Percentiles rank a stretch among this genome's conserved stretches.
These are phyloP conservation scores for Colletotrichum tamarilloi DNA, from an alignment of 2,329 filamentous ascomycete species.

Conservation along the genomic window DNA sequence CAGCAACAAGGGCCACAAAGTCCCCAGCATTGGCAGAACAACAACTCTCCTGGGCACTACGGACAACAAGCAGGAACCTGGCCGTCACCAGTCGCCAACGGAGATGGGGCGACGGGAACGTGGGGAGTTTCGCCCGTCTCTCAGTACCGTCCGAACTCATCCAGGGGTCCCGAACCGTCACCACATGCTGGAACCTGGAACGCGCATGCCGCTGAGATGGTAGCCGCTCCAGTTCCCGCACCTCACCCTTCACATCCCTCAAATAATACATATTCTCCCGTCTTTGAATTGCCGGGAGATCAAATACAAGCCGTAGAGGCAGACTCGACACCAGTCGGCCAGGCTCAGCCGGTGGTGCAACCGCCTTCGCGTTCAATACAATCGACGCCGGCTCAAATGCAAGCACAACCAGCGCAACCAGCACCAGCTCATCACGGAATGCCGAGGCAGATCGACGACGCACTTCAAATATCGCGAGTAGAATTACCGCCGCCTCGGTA, in stretches of 20 bases:
- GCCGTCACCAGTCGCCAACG: conserved; percentile 18
- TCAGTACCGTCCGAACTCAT: conserved; percentile 5
- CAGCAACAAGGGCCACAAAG: conserved; percentile 20
- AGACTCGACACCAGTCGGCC: conserved; percentile 28
- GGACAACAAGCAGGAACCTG: conserved; percentile 16
- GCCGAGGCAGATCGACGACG: conserved; percentile 28
- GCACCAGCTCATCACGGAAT: conserved; percentile 16
- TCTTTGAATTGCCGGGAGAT: conserved; percentile 32
- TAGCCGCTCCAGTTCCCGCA: background rate
- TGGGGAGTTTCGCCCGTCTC: conserved; percentile 29
- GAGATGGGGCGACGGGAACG: conserved; percentile 16
- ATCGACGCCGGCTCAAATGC: conserved; percentile 10
- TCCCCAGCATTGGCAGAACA: conserved; percentile 23
- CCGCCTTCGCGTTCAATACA: conserved; percentile 28
- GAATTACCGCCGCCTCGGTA: conserved; percentile 32
- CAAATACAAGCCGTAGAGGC: conserved; percentile 27
- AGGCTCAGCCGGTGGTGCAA: background rate
- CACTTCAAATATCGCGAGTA: conserved; percentile 33
- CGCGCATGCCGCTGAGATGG: background rate
- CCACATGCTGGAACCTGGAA: conserved; percentile 26
- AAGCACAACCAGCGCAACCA: conserved; percentile 8
- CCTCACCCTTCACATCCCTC: conserved; percentile 6
- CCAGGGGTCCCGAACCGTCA: background rate
- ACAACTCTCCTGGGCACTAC: background rate
- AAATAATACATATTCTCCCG: background rate